phyloP scores from a whole-genome alignment of 2,329 filamentous ascomycete genomes.

The Aspergillus alliaceus region DNA sequence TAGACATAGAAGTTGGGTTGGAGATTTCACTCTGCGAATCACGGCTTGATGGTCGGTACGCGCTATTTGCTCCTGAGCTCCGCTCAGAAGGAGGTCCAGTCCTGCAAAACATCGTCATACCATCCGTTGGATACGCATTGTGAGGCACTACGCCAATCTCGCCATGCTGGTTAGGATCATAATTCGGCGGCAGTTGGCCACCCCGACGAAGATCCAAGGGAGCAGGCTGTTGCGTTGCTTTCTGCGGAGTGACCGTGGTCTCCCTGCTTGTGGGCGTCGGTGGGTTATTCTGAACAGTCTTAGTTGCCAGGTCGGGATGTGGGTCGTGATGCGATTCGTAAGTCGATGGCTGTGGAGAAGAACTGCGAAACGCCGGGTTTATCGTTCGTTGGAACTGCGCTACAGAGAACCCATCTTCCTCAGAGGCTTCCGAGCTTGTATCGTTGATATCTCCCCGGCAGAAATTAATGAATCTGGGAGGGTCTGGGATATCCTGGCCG shows the following conservation, averaged over 20 bases:
- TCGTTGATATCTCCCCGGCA: constrained; percentile 79
- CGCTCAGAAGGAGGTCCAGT: constrained; percentile 69
- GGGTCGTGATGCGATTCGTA: constrained; percentile 92
- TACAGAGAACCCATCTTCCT: constrained; percentile 94
- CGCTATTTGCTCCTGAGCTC: constrained; percentile 63
- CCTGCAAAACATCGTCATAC: constrained; percentile 96
- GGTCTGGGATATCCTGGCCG: constrained; percentile 94
- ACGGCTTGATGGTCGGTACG: constrained; percentile 74
- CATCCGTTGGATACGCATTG: constrained; percentile 90
- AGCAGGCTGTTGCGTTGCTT: constrained; percentile 36
- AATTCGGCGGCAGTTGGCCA: constrained; percentile 45
- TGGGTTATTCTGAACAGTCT: constrained; percentile 62
- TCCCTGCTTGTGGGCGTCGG: constrained; percentile 52
- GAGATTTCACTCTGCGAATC: constrained; percentile 91
- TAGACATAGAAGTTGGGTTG: constrained; percentile 84
- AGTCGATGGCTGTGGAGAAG: constrained; percentile 90
- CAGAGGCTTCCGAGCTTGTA: constrained; percentile 75
- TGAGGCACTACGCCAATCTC: constrained; percentile 74
- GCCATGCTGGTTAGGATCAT: constrained; percentile 60
- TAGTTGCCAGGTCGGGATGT: constrained; percentile 68
- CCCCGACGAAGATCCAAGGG: constrained; percentile 42
- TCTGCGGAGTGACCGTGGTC: constrained; percentile 54
- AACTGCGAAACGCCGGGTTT: constrained; percentile 93
- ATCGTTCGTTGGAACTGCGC: constrained; percentile 94
- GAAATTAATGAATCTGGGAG: constrained; percentile 98